These are phyloP conservation scores for Diaporthe citrichinensis DNA, from an alignment of 2,329 filamentous ascomycete species.

Conservation along the genomic window DNA sequence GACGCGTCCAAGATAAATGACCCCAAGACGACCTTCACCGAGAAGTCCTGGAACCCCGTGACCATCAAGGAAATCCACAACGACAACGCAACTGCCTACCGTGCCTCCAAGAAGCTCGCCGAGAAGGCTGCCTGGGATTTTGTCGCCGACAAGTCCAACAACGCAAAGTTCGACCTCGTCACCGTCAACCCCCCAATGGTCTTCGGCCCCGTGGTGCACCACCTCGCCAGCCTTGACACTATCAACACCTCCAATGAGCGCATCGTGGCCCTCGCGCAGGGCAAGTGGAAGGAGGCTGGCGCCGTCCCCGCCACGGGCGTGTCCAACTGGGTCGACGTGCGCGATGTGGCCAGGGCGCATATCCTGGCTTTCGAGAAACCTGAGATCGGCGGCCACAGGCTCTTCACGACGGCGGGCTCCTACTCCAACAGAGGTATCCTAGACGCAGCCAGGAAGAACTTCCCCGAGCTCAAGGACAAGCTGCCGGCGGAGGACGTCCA, in stretches of 20 bases:
- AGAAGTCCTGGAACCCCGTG: slow-evolving; percentile 68
- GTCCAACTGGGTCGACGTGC: slow-evolving; percentile 68
- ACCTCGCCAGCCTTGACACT: slow-evolving; percentile 58
- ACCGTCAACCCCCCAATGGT: slow-evolving; percentile 70
- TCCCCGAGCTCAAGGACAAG: slow-evolving; percentile 64
- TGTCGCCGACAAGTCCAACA: slow-evolving; percentile 53
- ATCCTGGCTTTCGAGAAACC: slow-evolving; percentile 64
- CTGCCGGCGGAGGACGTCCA: slow-evolving; percentile 60
- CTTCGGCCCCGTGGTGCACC: slow-evolving; percentile 66
- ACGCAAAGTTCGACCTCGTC: slow-evolving; percentile 64
- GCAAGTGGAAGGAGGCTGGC: slow-evolving; percentile 59
- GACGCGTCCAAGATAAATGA: slow-evolving; percentile 55
- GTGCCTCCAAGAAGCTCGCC: slow-evolving; percentile 67
- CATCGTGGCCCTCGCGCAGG: slow-evolving; percentile 64
- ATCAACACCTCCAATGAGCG: slow-evolving; percentile 69
- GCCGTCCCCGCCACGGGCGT: slow-evolving; percentile 58
- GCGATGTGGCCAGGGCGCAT: slow-evolving; percentile 68
- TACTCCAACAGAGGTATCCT: slow-evolving; percentile 63
- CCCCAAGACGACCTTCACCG: slow-evolving; percentile 59
- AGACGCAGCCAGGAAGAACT: slow-evolving; percentile 59
- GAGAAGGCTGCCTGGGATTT: slow-evolving; percentile 68
- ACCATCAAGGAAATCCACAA: slow-evolving; percentile 60
- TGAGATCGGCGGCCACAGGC: slow-evolving; percentile 63
- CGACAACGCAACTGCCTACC: slow-evolving; percentile 62
- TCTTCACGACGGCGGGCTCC: slow-evolving; percentile 63